A percentile compares a stretch with the other conserved stretches of the same genome.
Evolutionary conservation across 805 yeast species (phyloP).

Genomic region (Hanseniaspora lindneri): DNA sequence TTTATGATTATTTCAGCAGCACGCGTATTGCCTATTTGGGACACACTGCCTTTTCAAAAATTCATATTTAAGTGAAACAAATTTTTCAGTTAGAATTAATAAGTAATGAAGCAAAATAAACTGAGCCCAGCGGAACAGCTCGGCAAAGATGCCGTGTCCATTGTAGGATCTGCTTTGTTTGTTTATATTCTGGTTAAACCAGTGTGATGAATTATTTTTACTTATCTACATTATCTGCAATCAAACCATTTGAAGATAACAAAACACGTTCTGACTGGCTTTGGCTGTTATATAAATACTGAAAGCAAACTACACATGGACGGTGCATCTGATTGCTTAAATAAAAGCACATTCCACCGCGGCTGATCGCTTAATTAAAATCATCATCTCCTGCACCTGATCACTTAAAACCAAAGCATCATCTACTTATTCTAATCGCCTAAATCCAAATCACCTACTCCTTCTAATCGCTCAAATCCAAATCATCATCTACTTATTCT

Average conservation of each 20-base stretch:
- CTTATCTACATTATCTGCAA: conserved; percentile 33
- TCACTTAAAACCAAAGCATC: no score
- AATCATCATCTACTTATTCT: conserved; percentile 15
- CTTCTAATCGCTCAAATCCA: conserved; percentile 16
- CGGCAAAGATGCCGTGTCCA: no score
- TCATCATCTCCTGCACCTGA: no score
- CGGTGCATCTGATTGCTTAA: no score
- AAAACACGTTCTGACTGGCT: conserved; percentile 11
- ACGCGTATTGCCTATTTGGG: background rate
- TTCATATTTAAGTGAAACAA: no score
- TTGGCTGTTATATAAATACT: background rate
- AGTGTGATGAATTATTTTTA: conserved; percentile 23
- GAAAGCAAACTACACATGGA: background rate
- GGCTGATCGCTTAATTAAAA: no score
- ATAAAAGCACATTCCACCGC: no score
- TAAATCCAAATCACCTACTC: no score
- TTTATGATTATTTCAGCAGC: background rate
- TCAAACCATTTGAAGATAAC: conserved; percentile 16
- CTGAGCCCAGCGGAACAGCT: no score
- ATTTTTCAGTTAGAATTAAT: background rate
- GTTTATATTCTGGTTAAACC: background rate
- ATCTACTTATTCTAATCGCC: no score
- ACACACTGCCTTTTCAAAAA: background rate
- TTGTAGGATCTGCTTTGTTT: background rate
- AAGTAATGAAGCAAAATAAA: background rate